Evolutionary conservation across 2,329 filamentous ascomycete species (phyloP).

Genomic region (Hirsutella rhossiliensis): DNA sequence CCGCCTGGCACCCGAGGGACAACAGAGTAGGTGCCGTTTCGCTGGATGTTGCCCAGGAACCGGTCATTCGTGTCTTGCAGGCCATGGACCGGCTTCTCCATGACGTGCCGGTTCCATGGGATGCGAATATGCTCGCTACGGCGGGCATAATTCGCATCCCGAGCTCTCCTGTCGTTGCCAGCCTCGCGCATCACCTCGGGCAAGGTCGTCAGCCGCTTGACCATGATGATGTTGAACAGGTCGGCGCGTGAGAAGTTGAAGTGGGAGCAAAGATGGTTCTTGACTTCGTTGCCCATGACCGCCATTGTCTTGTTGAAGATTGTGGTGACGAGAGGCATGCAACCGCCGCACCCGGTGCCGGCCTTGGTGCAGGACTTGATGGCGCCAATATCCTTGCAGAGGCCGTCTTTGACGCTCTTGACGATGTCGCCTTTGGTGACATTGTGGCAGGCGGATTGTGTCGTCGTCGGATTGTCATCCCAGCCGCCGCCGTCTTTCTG

Average conservation of each 20-base stretch:
- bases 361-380: constrained; percentile 87
- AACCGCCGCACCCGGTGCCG: constrained; percentile 82
- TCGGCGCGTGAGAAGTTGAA: constrained; percentile 77
- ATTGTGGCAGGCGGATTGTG: constrained; percentile 83
- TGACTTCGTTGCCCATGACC: constrained; percentile 75
- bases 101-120: constrained; percentile 75
- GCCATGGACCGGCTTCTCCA: constrained; percentile 57
- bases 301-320: constrained; percentile 88
- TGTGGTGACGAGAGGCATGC: constrained; percentile 75
- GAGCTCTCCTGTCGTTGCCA: constrained; percentile 61
- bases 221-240: constrained; percentile 79
- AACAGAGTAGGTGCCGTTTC: constrained; percentile 84
- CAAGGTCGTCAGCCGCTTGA: constrained; percentile 65
- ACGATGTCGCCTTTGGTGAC: constrained; percentile 76
- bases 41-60: constrained; percentile 80
- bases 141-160: constrained; percentile 79
- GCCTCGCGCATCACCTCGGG: constrained; percentile 65
- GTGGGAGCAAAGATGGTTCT: constrained; percentile 75
- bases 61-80: constrained; percentile 86
- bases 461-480: constrained; percentile 66
- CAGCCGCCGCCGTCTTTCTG: constrained; percentile 60
- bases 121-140: constrained; percentile 68
- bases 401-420: constrained; percentile 59
- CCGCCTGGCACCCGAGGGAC: constrained; percentile 73
- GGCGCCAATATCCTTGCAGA: constrained; percentile 69